Conservation (phyloP, 768 basidiomycete genomes). For the Pleurotus platypus region DNA sequence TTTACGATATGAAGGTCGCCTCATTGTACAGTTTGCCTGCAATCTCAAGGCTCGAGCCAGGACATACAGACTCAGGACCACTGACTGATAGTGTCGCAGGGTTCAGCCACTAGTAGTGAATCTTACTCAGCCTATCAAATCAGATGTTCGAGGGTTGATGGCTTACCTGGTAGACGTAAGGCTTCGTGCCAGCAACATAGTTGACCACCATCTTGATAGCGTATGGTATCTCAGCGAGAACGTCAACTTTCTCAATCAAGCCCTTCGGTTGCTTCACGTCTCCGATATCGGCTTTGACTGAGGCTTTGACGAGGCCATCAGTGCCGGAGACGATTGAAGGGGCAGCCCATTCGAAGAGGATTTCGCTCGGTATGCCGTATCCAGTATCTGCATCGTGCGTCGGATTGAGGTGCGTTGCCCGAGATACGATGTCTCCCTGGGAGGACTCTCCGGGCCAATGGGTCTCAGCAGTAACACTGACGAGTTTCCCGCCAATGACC, state of each 20-base stretch:
- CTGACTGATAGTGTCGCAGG: slow-evolving; percentile 27
- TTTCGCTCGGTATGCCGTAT: slow-evolving; percentile 67
- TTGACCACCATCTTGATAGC: slow-evolving; percentile 90
- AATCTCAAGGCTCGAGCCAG: slow-evolving; percentile 45
- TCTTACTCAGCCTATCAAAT: slow-evolving; percentile 23
- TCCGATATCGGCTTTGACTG: slow-evolving; percentile 56
- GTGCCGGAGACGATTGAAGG: slow-evolving; percentile 53
- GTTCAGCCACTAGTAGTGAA: background rate
- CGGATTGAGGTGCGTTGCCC: slow-evolving; percentile 59
- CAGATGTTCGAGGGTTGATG: slow-evolving; percentile 13
- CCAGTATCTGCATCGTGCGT: slow-evolving; percentile 75
- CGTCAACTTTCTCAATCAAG: slow-evolving; percentile 89
- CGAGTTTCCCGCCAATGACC: slow-evolving; percentile 78
- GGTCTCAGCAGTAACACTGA: slow-evolving; percentile 74
- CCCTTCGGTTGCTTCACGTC: slow-evolving; percentile 58
- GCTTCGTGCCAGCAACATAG: slow-evolving; percentile 91
- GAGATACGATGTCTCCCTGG: slow-evolving; percentile 52
- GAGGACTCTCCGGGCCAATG: slow-evolving; percentile 63
- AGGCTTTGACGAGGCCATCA: slow-evolving; percentile 53
- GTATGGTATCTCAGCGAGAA: slow-evolving; percentile 92
- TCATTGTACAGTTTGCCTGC: slow-evolving; percentile 82
- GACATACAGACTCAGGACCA: slow-evolving; percentile 35
- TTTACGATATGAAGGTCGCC: slow-evolving; percentile 81
- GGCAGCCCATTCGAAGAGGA: slow-evolving; percentile 78
- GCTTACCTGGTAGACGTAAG: slow-evolving; percentile 88